Evolutionary conservation across 2,329 filamentous ascomycete species (phyloP), one percentile per base, ranked within the genome.

Genomic region (Trichoderma atrobrunneum): DNA sequence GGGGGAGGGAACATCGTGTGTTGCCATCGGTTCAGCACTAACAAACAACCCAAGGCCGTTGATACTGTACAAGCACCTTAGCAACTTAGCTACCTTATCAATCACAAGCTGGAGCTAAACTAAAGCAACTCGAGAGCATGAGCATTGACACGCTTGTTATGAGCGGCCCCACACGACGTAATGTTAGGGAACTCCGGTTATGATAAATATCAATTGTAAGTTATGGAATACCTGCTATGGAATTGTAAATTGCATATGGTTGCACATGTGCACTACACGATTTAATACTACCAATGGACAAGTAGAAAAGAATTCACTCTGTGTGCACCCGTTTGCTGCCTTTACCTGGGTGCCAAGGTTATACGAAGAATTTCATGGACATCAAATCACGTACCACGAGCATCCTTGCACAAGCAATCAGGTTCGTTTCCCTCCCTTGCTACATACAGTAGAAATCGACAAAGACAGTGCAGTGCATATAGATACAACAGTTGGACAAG

Each of bases 121-220:
- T n/a, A 43, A 43, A n/a, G 39, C 0, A 43, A 43, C 39, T 43
- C 39, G 39, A 43, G 39, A 43, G 39, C 39, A 43, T 43, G 39
- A 60, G 63, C 43, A 65, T 65, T 65, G 30, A 65, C 63, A 56
- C 62, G 62, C 43, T 34, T 65, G 28, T 34, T 21, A 65, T 54
- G n/a, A 56, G n/a, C 63, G 43, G 43, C 43, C 28, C 63, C 63
- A 66, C 63, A 6, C 14, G 28, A 34, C 28, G 26, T 32, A 18
- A 24, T 32, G 63, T 2, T 3, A 51, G 18, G 5, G 43, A 48
- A 48, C 7, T 48, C 43, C 18, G 7, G 43, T 48, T 21, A 5
- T 48, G 43, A 39, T 39, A 6, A 4, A 21, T 11, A 18, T 48
- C 36, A n/a, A 5, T 21, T 48, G 39, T 48, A 48, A 5, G 34